Percentiles rank a stretch among this genome's conserved stretches.
These are phyloP conservation scores for Abrus pulchellus DNA, from an alignment of 306 rosid genomes.

Conservation along the genomic window DNA sequence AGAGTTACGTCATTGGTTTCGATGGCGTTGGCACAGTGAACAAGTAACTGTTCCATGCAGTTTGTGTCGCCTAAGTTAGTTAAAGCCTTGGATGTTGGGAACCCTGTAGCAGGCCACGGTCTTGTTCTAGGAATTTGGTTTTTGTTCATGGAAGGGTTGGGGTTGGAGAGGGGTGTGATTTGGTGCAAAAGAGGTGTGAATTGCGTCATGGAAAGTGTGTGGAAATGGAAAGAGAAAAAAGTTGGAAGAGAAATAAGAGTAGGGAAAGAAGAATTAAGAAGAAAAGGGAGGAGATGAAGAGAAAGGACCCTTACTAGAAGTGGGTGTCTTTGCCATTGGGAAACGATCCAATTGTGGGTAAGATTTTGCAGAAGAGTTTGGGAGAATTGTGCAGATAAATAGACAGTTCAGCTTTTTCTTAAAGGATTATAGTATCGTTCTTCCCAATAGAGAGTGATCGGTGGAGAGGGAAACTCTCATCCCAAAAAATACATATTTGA, in stretches of 20 bases:
- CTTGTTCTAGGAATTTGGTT: conserved; percentile 58
- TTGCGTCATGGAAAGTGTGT: conserved; percentile 67
- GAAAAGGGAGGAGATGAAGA: conserved; percentile 30
- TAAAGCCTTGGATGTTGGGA: conserved; percentile 71
- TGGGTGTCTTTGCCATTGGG: conserved; percentile 56
- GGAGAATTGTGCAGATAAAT: conserved; percentile 41
- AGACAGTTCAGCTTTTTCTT: conserved; percentile 50
- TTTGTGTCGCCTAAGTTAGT: conserved; percentile 74
- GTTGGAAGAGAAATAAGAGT: background rate
- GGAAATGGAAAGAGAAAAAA: background rate
- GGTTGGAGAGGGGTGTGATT: conserved; percentile 52
- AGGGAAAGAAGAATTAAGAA: conserved; percentile 16
- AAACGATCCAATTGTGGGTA: conserved; percentile 52
- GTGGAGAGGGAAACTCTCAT: conserved; percentile 36
- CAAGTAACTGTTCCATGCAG: conserved; percentile 91
- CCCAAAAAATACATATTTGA: conserved; percentile 52
- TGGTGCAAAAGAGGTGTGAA: conserved; percentile 69
- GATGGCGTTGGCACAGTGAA: conserved; percentile 93
- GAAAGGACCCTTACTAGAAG: conserved; percentile 76
- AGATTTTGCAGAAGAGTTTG: conserved; percentile 34
- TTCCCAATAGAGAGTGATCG: conserved; percentile 50
- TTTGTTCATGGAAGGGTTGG: conserved; percentile 69
- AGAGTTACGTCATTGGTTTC: conserved; percentile 83
- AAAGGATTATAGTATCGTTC: conserved; percentile 37
- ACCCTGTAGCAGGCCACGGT: conserved; percentile 71